Evolutionary conservation across 306 rosid species (phyloP), one percentile per base, ranked within the genome.

Genomic region (Hippophae rhamnoides): DNA sequence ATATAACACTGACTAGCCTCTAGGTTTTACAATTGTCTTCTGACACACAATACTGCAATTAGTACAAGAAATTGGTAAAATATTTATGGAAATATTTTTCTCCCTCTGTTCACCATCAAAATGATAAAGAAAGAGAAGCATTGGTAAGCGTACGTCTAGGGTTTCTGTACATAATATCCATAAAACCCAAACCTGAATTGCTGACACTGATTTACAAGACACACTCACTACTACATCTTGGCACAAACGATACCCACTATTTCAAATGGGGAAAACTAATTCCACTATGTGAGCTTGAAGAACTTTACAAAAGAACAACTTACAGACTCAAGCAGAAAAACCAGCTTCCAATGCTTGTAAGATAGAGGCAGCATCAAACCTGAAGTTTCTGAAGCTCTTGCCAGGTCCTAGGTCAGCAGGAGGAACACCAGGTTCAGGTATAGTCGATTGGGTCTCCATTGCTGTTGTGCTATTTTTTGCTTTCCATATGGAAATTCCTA

Each of bases 401-500:
- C 95, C 82, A 7, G 96, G 93, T 10, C 80, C 74, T 9, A 52
- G n/a, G 52, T 77, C 78, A 52, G 66, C 38, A 66, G 65, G 27
- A 44, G 46, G 79, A 67, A 69, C 67, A 43, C 76, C 95, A 54
- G 83, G 59, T 66, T 92, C 96, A 8, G 78, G 69, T 66, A 69
- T 83, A 18, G 68, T 63, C 11, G 77, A 52, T 60, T 83, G 96
- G 89, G 51, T 75, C 58, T 87, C 95, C n/a, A 62, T 65, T 25
- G 76, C 5, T 43, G 66, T 54, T 49, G 87, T 62, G 70, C 69
- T 57, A 74, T 69, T 82, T 75, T 86, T 92, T 6, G 90, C 93
- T 65, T 80, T 92, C 96, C 96, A 92, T 63, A 88, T 81, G 41
- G 77, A 72, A 54, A 85, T 61, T 66, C 90, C 99, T 92, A 63